Evolutionary conservation across 2,329 filamentous ascomycete species (phyloP).

Genomic region (Taxawa tesnikishii): DNA sequence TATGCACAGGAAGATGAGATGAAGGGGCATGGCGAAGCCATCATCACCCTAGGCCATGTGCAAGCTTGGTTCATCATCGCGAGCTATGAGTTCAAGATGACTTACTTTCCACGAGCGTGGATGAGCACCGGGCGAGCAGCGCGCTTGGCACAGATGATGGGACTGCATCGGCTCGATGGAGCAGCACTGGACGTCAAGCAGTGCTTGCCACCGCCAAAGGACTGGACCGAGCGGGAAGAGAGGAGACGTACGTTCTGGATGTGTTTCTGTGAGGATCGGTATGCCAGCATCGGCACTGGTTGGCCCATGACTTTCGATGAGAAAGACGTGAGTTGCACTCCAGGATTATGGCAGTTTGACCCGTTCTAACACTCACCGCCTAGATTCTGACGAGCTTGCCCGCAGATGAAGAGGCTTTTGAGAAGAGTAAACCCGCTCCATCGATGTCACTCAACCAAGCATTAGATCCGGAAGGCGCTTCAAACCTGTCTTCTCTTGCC

Average conservation of each 20-base stretch:
- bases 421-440: conserved; percentile 63
- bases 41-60: conserved; percentile 74
- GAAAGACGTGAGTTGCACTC: conserved; percentile 51
- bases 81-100: conserved; percentile 89
- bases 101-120: conserved; percentile 96
- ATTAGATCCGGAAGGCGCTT: conserved; percentile 58
- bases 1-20: conserved; percentile 85
- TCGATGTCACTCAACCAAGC: conserved; percentile 59
- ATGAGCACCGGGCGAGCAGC: conserved; percentile 74
- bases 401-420: conserved; percentile 70
- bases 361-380: neutral
- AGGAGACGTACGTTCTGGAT: conserved; percentile 90
- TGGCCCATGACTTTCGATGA: conserved; percentile 96
- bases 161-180: conserved; percentile 77
- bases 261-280: conserved; percentile 80
- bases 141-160: conserved; percentile 84
- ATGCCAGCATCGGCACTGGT: conserved; percentile 89
- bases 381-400: conserved; percentile 75
- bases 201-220: conserved; percentile 70
- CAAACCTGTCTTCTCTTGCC: conserved; percentile 64
- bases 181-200: conserved; percentile 81
- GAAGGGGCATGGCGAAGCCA: conserved; percentile 80
- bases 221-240: conserved; percentile 92
- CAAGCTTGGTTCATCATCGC: conserved; percentile 73
- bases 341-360: neutral